Base-by-base conservation (phyloP, 225 moss, liverwort and hornwort species). In the Sphagnum tenellum region DNA sequence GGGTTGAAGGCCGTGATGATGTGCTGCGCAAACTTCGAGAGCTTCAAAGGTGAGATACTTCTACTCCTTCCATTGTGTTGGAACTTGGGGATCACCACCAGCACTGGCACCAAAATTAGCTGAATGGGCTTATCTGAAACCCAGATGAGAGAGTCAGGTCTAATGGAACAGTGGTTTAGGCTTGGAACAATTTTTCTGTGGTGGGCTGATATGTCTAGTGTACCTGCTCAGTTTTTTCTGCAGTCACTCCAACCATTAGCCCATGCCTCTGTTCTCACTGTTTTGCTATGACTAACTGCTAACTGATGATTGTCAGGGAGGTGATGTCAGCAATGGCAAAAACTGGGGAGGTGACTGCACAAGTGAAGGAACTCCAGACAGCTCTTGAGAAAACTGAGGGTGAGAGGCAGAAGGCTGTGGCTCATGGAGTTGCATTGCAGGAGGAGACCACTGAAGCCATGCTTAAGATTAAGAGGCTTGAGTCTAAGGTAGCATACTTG, bases 381-480 rank as follows among this genome's bases (percentile, higher is more conserved):
- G 78, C 88, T 54, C 56, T 74, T 66, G 86, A 92, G 65, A 76
- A 78, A 72, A 82, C 82, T 50, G 85, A 82, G 73, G 79, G 50
- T 71, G 67, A 72, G n/a, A 90, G 89, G 73, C 58, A 65, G 44
- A 74, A 87, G 65, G 85, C 88, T 55, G 86, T 90, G 71, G 67
- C 71, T 60, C 74, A 70, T 66, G 67, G 80, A 56, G 76, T 67
- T n/a, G 67, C 83, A 60, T 74, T 88, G 57, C 77, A 80, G 77
- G 92, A 81, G 62, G 92, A 96, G 78, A 69, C 76, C 76, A 77
- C 74, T 48, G 89, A 85, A 57, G 81, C 76, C 53, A 77, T 72
- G 72, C 70, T 82, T 12, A 85, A 80, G 68, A 60, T 78, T 56
- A 82, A 82, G 61, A 83, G 96, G 75, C 77, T 88, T 13, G 92